Conservation (phyloP, 108 stramenopile species). For the Asterionellopsis glacialis region DNA sequence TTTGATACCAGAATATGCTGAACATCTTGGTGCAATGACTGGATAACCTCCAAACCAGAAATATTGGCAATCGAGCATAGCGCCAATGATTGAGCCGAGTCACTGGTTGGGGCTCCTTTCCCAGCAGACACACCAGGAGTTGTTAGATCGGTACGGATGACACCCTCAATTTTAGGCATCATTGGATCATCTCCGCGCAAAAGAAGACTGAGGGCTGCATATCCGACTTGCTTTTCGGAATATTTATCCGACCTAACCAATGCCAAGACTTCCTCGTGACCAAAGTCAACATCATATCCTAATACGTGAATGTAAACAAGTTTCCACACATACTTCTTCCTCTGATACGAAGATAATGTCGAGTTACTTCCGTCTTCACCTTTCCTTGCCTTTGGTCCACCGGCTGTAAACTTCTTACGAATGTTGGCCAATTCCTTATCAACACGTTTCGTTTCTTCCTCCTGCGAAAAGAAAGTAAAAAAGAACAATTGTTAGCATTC, state of each 20-base stretch:
- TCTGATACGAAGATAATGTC: constrained; percentile 81
- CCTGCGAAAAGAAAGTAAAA: constrained; percentile 29
- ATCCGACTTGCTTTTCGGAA: constrained; percentile 95
- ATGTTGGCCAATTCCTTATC: constrained; percentile 98
- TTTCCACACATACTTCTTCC: constrained; percentile 99
- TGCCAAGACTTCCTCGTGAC: constrained; percentile 91
- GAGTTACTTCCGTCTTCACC: constrained; percentile 74
- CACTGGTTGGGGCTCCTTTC: constrained; percentile 50
- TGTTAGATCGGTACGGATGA: constrained; percentile 85
- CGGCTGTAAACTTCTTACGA: constrained; percentile 94
- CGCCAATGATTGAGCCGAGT: constrained; percentile 79
- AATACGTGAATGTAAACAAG: constrained; percentile 97
- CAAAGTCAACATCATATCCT: constrained; percentile 99
- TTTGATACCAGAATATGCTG: constrained; percentile 79
- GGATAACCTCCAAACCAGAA: constrained; percentile 81
- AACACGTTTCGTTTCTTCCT: constrained; percentile 88
- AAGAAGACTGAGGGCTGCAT: constrained; percentile 89
- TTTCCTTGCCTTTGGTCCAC: constrained; percentile 41
- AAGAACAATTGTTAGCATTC: neutral
- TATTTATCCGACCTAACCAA: constrained; percentile 87
- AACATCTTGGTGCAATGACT: constrained; percentile 84
- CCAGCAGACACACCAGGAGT: constrained; percentile 32
- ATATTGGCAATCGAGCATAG: constrained; percentile 84
- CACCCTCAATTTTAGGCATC: constrained; percentile 81
- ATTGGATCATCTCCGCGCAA: constrained; percentile 86